These are phyloP conservation scores for Candida sithepensis DNA, from an alignment of 805 yeast genomes.

Conservation along the genomic window DNA sequence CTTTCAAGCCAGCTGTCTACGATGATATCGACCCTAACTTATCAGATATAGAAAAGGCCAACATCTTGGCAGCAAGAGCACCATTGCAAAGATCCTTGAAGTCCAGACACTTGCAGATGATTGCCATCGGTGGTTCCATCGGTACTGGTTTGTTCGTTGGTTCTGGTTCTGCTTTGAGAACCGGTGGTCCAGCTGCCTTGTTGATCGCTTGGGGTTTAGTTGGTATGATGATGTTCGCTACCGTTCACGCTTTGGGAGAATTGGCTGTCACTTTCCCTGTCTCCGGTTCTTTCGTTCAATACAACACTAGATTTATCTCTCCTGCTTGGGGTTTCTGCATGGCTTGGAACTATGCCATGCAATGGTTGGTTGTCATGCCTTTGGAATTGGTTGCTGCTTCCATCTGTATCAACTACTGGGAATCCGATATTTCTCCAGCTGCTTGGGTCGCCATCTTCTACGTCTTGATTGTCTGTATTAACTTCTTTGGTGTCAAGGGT, in stretches of 20 bases:
- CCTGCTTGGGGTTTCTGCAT: constrained; percentile 60
- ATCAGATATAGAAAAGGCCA: constrained; percentile 44
- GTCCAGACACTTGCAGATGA: constrained; percentile 71
- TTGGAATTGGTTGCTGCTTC: constrained; percentile 55
- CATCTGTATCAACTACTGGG: constrained; percentile 49
- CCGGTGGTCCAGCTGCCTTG: constrained; percentile 74
- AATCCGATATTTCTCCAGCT: constrained; percentile 41
- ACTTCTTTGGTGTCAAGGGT: constrained; percentile 60
- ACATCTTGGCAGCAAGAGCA: constrained; percentile 43
- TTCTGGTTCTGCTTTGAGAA: constrained; percentile 55
- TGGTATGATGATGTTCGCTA: constrained; percentile 58
- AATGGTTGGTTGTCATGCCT: constrained; percentile 54
- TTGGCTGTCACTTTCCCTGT: constrained; percentile 60
- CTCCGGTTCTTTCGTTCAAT: constrained; percentile 60
- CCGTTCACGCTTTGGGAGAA: constrained; percentile 66
- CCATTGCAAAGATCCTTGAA: constrained; percentile 51
- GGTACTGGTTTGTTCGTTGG: constrained; percentile 84
- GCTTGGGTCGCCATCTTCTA: constrained; percentile 57
- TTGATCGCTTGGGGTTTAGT: constrained; percentile 57
- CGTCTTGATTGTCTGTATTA: constrained; percentile 45
- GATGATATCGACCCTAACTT: constrained; percentile 43
- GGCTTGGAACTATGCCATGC: constrained; percentile 55
- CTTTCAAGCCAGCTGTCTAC: constrained; percentile 28
- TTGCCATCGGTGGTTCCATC: constrained; percentile 79
- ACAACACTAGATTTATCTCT: constrained; percentile 56